Percentiles rank a stretch among this genome's conserved stretches.
Evolutionary conservation across 2,329 filamentous ascomycete genomes (phyloP).

Genomic region (Botrytis cinerea): DNA sequence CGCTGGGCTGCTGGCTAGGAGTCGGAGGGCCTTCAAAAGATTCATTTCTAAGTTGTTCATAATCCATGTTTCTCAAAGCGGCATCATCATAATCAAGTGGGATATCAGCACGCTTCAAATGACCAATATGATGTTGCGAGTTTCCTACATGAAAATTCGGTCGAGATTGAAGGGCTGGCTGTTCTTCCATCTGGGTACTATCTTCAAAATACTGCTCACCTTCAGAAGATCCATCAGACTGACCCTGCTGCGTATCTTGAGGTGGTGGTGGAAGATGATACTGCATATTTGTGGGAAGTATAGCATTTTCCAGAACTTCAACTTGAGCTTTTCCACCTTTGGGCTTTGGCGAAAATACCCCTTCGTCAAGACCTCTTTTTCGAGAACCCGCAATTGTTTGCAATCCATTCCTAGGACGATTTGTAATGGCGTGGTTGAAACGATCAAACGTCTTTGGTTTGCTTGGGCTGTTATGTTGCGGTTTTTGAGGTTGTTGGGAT

Average conservation of each 20-base stretch:
- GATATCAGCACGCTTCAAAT: not conserved
- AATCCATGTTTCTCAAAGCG: slow-evolving; percentile 17
- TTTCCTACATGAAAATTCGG: not conserved
- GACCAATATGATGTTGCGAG: not conserved
- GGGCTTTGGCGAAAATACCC: slow-evolving; percentile 8
- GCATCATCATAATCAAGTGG: slow-evolving; percentile 21
- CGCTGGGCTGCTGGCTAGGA: not conserved
- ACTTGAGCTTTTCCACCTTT: slow-evolving; percentile 5
- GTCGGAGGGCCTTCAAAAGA: slow-evolving; percentile 20
- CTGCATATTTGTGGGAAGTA: not conserved
- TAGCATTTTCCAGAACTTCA: not conserved
- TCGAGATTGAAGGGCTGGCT: slow-evolving; percentile 18
- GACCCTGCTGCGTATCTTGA: not conserved
- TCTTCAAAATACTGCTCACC: slow-evolving; percentile 16
- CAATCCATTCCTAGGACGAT: slow-evolving; percentile 4
- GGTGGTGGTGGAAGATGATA: slow-evolving; percentile 4
- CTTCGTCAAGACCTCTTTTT: slow-evolving; percentile 16
- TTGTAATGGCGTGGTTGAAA: slow-evolving; percentile 9
- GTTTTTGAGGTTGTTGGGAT: not conserved
- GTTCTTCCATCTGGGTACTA: not conserved
- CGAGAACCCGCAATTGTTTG: slow-evolving; percentile 3
- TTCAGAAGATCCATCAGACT: slow-evolving; percentile 5
- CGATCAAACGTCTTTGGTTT: slow-evolving; percentile 13
- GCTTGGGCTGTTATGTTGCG: not conserved
- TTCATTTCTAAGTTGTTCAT: slow-evolving; percentile 17